Evolutionary conservation across 768 basidiomycete species (phyloP), one percentile per base, ranked within the genome.

Genomic region (Rubroboletus pulcherrimus): DNA sequence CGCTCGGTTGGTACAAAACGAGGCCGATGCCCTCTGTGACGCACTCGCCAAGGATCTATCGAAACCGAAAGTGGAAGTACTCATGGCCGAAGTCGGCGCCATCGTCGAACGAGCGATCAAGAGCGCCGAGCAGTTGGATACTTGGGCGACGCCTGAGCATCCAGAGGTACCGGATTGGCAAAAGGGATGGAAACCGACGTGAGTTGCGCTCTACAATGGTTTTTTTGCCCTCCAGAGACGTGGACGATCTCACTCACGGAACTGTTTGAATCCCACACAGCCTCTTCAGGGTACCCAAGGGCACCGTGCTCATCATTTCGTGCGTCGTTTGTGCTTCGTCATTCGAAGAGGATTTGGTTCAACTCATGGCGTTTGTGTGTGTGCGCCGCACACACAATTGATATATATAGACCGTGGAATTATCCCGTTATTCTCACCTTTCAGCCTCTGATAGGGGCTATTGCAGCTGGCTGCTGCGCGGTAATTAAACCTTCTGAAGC

Each of bases 391-490:
- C 21, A 29, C 9, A 4, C 6, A 5, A 42, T 42, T 35, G 33
- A 17, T 47, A 14, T 33, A 86, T 48, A 12, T 31, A 86, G 84
- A 17, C 84, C 84, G 2, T 87, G 84, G 84, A 87, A 87, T 62
- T 87, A 82, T 60, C 86, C 86, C 0, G 62, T 83, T 49, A 70
- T 81, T 10, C 75, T 86, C 33, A 74, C 64, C 5, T 66, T 87
- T 7, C 78, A 79, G 38, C 86, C 87, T 4, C 71, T 86, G 21
- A 75, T 80, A 48, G 89, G 88, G 5, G 89, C 89, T 1, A 86
- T 92, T 47, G 77, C 87, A 0, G 87, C 88, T 1, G 90, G 89
- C 0, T 87, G 85, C 62, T 77, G 83, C n/a, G 79, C 77, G 0
- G 76, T 83, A 9, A 44, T 90, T 63, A 91, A 91, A 64, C 78